Evolutionary conservation across 2,329 filamentous ascomycete genomes (phyloP), one percentile per base, ranked within the genome.

Genomic region (Nemania sp.): DNA sequence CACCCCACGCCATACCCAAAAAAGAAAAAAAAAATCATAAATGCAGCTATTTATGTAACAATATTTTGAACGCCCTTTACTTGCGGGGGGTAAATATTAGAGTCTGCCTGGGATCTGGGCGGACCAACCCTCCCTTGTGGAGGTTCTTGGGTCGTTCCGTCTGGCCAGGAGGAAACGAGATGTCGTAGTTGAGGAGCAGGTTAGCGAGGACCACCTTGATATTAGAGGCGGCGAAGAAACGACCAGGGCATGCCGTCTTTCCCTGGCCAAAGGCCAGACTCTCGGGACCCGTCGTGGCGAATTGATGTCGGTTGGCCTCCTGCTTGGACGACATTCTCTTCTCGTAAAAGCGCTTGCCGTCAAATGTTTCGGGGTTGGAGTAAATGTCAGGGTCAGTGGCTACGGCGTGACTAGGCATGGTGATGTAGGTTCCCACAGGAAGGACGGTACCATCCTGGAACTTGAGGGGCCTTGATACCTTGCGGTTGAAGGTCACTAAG

Each of bases 401-500:
- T 2, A 66, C 61, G 2, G 64, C 56, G 17, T 65, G 58, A 15
- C 59, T 63, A 2, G 64, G 61, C 62, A 66, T 66, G 21, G 62
- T 62, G 37, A 66, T 66, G 56, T 58, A 66, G 2, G 64, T 62
- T 17, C 64, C 64, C n/a, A 54, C 50, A 2, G 64, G 64, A 12
- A 66, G 59, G 1, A 43, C 51, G 12, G 62, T 66, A 37, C 62
- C 62, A 25, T 66, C 64, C 20, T 62, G 49, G 46, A 66, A 65
- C 29, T 56, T 56, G 17, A 66, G 59, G 20, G 56, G 54, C 34
- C 37, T 52, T 2, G 61, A 47, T 0, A 66, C 56, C 25, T 62
- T 62, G 34, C 64, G 64, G 57, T 66, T 65, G 62, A 66, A 66
- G 15, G 62, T 62, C 61, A 66, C 64, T 66, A 32, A 20, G 2